Evolutionary conservation across 1,139 yeast genomes (phyloP), one percentile per base, ranked within the genome.

Genomic region (Taphrina deformans): DNA sequence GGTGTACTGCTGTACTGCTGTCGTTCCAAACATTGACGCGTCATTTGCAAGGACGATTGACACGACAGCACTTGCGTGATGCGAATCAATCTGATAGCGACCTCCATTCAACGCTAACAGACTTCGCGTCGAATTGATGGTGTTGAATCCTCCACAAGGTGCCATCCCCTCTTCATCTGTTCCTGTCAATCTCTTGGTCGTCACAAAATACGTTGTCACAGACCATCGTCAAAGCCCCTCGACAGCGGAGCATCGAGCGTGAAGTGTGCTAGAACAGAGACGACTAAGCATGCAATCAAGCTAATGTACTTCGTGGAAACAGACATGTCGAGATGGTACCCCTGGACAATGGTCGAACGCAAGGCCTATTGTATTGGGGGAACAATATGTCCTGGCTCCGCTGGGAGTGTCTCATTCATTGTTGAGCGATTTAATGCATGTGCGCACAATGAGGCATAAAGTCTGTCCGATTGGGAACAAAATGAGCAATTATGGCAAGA

Each of bases 131-230:
- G 35, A 35, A 26, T 35, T 50, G 33, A 50, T 50, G 10, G 50
- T 31, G 50, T 40, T 27, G 31, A 59, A 59, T 7, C 63, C 63
- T 5, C 63, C 63, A 29, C 63, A 59, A 31, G 63, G 63, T 10
- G 55, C 63, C 7, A 5, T 38, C 24, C 50, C 4, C 31, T 59
- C 63, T 26, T 38, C 35, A 53, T 27, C 35, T 48, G 53, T 2
- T 9, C 16, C 2, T 6, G 50, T 44, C 29, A 23, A n/a, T 44
- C n/a, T 2, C n/a, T 18, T 16, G 23, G 50, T 26, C 12, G 14
- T 44, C 4, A 7, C 50, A n/a, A 2, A 18, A 16, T 21, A n/a
- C 29, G 29, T 26, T 7, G 14, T n/a, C 12, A 27, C 27, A 21
- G 24, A 48, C 53, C 53, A 16, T 55, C 61, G 44, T 55, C 61